A percentile compares a stretch with the other conserved stretches of the same genome.
These are phyloP conservation scores for Castanea crenata DNA, from an alignment of 306 rosid genomes.

Conservation along the genomic window DNA sequence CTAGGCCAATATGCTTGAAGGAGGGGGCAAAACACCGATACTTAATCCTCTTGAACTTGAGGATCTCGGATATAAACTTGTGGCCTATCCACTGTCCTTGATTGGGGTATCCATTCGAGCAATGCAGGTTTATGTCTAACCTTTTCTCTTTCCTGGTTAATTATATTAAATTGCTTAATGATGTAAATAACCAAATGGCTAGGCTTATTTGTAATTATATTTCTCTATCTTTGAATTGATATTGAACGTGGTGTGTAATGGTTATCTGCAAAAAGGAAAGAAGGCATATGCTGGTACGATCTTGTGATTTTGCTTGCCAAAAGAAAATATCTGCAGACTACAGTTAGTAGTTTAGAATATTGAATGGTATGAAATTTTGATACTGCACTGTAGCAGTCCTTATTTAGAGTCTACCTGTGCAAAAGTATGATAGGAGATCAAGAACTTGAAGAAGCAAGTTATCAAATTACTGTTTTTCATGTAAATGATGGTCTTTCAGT, in stretches of 20 bases:
- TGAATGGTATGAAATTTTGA: no score
- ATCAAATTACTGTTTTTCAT: no score
- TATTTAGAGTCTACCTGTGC: no score
- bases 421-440: no score
- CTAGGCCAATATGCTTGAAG: slow-evolving; percentile 98
- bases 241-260: neutral
- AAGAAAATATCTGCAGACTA: neutral
- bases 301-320: neutral
- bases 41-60: slow-evolving; percentile 74
- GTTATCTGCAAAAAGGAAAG: neutral
- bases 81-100: slow-evolving; percentile 87
- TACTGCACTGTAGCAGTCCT: no score
- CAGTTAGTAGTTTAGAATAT: no score
- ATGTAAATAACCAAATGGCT: neutral
- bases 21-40: slow-evolving; percentile 94
- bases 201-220: neutral
- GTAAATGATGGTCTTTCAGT: no score
- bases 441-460: no score
- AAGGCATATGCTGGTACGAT: neutral
- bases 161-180: neutral
- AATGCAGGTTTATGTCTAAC: slow-evolving; percentile 67
- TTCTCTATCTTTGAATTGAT: neutral
- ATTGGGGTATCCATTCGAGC: slow-evolving; percentile 86
- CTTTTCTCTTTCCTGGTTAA: neutral
- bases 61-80: slow-evolving; percentile 76